Percentiles rank a stretch among this genome's conserved stretches.
phyloP scores from a whole-genome alignment of 2,329 filamentous ascomycete species.

The Colletotrichum coccodes region DNA sequence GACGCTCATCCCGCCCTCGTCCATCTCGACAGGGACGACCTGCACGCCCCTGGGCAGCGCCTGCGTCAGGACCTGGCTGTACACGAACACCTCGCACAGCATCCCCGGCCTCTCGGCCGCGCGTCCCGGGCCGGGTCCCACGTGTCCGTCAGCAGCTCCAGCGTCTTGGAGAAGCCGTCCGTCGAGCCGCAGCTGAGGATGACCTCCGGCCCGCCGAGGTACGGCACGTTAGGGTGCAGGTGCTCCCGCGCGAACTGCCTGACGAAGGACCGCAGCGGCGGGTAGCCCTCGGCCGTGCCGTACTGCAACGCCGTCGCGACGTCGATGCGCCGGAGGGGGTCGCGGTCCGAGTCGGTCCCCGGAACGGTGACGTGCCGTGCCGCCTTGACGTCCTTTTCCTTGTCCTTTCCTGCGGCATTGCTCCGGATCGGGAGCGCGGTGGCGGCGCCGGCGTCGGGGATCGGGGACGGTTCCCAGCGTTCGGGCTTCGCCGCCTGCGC shows the following conservation, averaged over 20 bases:
- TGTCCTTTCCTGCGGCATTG: not conserved
- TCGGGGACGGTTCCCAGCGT: slow-evolving; percentile 78
- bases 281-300: slow-evolving; percentile 83
- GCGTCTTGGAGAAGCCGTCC: slow-evolving; percentile 83
- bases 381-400: slow-evolving; percentile 33
- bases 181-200: slow-evolving; percentile 85
- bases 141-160: slow-evolving; percentile 80
- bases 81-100: slow-evolving; percentile 83
- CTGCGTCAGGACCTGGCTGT: slow-evolving; percentile 79
- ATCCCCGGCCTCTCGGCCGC: slow-evolving; percentile 78
- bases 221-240: slow-evolving; percentile 85
- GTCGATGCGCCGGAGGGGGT: slow-evolving; percentile 79
- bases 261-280: slow-evolving; percentile 80
- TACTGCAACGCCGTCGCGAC: slow-evolving; percentile 87
- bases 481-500: slow-evolving; percentile 79
- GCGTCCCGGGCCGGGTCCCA: slow-evolving; percentile 78
- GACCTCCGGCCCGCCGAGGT: slow-evolving; percentile 79
- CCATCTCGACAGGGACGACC: slow-evolving; percentile 78
- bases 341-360: slow-evolving; percentile 61
- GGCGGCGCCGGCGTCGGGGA: slow-evolving; percentile 41
- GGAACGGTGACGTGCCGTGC: slow-evolving; percentile 75
- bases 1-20: slow-evolving; percentile 82
- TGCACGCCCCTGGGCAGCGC: slow-evolving; percentile 76
- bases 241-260: slow-evolving; percentile 80
- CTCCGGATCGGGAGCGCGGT: slow-evolving; percentile 36